Evolutionary conservation across 768 basidiomycete genomes (phyloP).

Genomic region (Rubroboletus satanas): DNA sequence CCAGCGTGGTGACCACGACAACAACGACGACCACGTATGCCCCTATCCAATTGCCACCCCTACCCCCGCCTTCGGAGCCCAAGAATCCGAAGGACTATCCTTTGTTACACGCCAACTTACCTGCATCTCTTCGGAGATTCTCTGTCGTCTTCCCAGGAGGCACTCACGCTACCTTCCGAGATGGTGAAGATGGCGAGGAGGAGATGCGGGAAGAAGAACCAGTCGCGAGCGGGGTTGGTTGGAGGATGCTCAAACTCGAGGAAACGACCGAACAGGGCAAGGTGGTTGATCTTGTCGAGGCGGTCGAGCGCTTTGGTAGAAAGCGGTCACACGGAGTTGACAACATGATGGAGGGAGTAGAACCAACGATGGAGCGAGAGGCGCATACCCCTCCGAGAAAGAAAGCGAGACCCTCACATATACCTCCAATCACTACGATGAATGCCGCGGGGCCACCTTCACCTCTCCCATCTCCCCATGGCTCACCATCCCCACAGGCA

Average conservation of each 20-base stretch:
- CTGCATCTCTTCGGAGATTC: slow-evolving; percentile 67
- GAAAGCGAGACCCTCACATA: slow-evolving; percentile 62
- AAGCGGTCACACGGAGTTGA: slow-evolving; percentile 54
- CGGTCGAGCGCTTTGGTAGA: slow-evolving; percentile 74
- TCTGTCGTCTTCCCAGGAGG: slow-evolving; percentile 80
- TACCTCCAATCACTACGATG: slow-evolving; percentile 59
- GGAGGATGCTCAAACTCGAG: slow-evolving; percentile 72
- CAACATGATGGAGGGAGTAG: slow-evolving; percentile 72
- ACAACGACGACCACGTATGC: slow-evolving; percentile 88
- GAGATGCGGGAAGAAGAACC: slow-evolving; percentile 73
- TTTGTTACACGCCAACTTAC: slow-evolving; percentile 70
- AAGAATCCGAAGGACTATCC: slow-evolving; percentile 81
- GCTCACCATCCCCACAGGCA: slow-evolving; percentile 71
- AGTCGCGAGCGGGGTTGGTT: slow-evolving; percentile 60
- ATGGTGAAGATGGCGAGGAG: slow-evolving; percentile 58
- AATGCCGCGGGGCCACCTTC: slow-evolving; percentile 78
- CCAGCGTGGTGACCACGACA: slow-evolving; percentile 85
- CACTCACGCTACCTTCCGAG: slow-evolving; percentile 73
- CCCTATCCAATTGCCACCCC: slow-evolving; percentile 74
- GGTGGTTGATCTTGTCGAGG: slow-evolving; percentile 67
- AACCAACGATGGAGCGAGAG: slow-evolving; percentile 47
- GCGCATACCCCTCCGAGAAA: slow-evolving; percentile 61
- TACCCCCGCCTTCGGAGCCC: slow-evolving; percentile 67
- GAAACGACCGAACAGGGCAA: slow-evolving; percentile 47
- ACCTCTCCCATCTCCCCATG: slow-evolving; percentile 80